Conservation (phyloP, 192 early-diverging fungal species). For the Haplosporangium gracile region DNA sequence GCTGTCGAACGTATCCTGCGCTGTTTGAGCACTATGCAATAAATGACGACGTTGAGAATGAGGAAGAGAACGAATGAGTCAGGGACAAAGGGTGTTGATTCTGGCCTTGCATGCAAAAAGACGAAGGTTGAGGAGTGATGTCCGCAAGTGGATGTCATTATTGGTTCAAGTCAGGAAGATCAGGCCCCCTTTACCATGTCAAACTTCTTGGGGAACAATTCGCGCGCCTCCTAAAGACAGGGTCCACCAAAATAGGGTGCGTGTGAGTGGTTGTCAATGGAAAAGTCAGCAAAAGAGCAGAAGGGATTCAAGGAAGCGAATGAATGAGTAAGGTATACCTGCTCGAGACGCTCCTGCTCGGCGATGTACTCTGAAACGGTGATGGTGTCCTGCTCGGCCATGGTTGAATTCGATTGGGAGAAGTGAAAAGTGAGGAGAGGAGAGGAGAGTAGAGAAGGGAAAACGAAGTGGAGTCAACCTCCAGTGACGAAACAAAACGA, state of each 20-base stretch:
- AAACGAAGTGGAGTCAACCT: neutral
- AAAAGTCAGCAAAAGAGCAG: neutral
- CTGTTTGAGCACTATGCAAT: conserved; percentile 73
- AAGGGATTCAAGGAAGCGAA: neutral
- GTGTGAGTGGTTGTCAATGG: neutral
- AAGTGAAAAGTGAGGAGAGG: neutral
- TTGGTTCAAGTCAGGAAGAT: neutral
- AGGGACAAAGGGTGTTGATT: neutral
- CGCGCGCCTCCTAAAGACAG: conserved; percentile 33
- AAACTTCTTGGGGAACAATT: conserved; percentile 55
- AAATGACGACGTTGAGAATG: neutral
- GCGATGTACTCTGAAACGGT: conserved; percentile 57
- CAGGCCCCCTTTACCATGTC: conserved; percentile 28
- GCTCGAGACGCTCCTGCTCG: conserved; percentile 47
- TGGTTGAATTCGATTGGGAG: neutral
- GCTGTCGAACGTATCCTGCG: conserved; percentile 83
- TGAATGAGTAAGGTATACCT: conserved; percentile 17
- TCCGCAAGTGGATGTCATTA: neutral
- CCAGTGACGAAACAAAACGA: no score
- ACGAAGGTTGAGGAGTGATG: neutral
- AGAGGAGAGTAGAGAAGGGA: neutral
- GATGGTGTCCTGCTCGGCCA: conserved; percentile 54
- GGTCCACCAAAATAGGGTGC: neutral
- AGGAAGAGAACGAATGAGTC: neutral
- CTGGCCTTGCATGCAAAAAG: neutral